These are phyloP conservation scores for Quillaja saponaria DNA, from an alignment of 306 rosid species.

Conservation along the genomic window DNA sequence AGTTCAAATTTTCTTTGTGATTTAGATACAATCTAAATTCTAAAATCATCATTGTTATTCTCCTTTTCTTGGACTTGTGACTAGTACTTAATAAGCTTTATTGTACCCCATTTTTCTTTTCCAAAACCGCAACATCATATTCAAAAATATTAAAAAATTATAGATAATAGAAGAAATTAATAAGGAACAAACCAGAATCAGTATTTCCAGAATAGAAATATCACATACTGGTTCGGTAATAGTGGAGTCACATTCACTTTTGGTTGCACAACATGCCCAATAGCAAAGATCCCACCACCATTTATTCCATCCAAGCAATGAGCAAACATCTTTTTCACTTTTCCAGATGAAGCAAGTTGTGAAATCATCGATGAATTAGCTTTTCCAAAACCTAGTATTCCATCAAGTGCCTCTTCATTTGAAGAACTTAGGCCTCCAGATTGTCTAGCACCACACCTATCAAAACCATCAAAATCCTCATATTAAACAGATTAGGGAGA, in stretches of 20 bases:
- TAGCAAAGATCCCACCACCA: conserved; percentile 98
- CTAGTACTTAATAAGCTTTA: too few relatives aligned
- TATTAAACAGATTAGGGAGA: conserved; percentile 13
- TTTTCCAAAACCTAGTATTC: conserved; percentile 97
- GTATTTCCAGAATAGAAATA: too few relatives aligned
- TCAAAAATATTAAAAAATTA: too few relatives aligned
- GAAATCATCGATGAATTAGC: conserved; percentile 91
- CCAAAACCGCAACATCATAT: too few relatives aligned
- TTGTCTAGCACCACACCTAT: conserved; percentile 94
- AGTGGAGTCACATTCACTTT: conserved; percentile 88
- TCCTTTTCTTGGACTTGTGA: too few relatives aligned
- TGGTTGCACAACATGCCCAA: conserved; percentile 95
- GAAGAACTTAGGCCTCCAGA: conserved; percentile 75
- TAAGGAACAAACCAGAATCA: too few relatives aligned
- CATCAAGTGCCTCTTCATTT: conserved; percentile 90
- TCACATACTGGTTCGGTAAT: conserved; percentile 89
- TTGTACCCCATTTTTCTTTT: too few relatives aligned
- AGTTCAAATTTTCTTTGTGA: too few relatives aligned
- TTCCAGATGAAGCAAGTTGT: conserved; percentile 87
- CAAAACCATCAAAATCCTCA: conserved; percentile 31
- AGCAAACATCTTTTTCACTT: conserved; percentile 96
- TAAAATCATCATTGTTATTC: too few relatives aligned
- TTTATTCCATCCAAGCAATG: conserved; percentile 93
- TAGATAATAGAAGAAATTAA: too few relatives aligned
- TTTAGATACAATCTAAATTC: too few relatives aligned